Evolutionary conservation across 352 stramenopile species (phyloP).

Genomic region (Phytophthora hybrid): DNA sequence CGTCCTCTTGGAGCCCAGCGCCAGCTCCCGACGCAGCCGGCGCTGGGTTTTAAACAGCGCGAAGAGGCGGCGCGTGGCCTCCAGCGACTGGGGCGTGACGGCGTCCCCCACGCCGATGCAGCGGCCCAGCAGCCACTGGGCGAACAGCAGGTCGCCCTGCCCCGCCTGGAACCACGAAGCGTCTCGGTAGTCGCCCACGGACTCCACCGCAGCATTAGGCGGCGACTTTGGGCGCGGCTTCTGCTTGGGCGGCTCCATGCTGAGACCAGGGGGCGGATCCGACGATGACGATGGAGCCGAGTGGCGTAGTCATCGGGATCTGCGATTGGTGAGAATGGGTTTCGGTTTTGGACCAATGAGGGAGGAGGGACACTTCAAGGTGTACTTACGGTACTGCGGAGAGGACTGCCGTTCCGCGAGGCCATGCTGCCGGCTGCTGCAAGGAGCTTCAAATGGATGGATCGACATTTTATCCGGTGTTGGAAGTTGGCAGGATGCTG

Average conservation of each 20-base stretch:
- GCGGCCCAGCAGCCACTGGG: constrained; percentile 69
- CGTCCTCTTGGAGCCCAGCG: constrained; percentile 24
- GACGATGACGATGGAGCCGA: neutral
- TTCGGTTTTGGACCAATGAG: constrained; percentile 17
- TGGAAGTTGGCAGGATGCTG: neutral
- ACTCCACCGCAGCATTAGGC: neutral
- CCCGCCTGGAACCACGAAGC: constrained; percentile 57
- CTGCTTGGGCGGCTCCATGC: constrained; percentile 40
- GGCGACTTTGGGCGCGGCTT: constrained; percentile 19
- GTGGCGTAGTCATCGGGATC: neutral
- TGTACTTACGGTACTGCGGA: neutral
- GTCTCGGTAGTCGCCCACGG: constrained; percentile 43
- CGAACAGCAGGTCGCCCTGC: constrained; percentile 53
- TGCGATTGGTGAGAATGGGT: constrained; percentile 26
- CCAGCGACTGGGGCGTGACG: constrained; percentile 38
- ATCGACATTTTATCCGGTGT: no score
- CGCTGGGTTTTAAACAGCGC: constrained; percentile 57
- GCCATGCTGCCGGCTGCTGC: neutral
- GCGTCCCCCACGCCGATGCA: constrained; percentile 55
- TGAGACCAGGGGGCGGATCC: constrained; percentile 17
- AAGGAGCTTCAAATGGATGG: neutral
- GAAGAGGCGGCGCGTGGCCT: constrained; percentile 44
- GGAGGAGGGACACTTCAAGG: no score
- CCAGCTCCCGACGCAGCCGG: constrained; percentile 54
- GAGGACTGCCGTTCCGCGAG: neutral